Base-by-base conservation (phyloP, 176 grass and related monocot genomes). In the Aegilops bicornis region DNA sequence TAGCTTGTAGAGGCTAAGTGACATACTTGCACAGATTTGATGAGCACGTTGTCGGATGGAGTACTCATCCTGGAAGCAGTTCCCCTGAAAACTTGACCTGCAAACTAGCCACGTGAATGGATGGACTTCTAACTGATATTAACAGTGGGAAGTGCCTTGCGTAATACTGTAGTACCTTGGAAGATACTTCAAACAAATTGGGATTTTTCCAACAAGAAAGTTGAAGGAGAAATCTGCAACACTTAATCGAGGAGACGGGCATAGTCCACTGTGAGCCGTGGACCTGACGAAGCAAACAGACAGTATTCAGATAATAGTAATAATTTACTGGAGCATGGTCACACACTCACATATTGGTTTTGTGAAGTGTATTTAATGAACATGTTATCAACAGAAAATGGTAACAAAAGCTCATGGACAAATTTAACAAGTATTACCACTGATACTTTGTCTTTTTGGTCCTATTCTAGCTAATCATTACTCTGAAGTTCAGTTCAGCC, bases 71-170 rank as follows among this genome's bases (percentile, higher is more conserved):
- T 90, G 90, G 78, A 99, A 91, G 84, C 97, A 99, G 82, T 99
- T 99, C 70, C 97, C 97, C 90, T 99, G 94, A 82, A 99, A 99
- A 83, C 94, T 99, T 87, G 94, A 85, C 79, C 97, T 99, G 82
- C 24, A 88, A 20, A 88, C n/a, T 32, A 39, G 39, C 52, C 37
- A 70, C 10, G 70, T 76, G 39, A 89, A 77, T 80, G 77, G 42
- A 69, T 78, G 56, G 64, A 60, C 19, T 85, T 87, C 75, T 66
- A 85, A 42, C 33, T 65, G 82, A 68, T 81, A 84, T 27, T 54
- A 63, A 87, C 35, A 78, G 17, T 58, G 35, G 48, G 16, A 79
- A 69, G 7, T 50, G 81, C 33, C 40, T 82, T 7, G 35, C 40
- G 20, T 82, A 68, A 66, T 59, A 32, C 31, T 32, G 30, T 31